Evolutionary conservation across 345 rosid genomes (phyloP), one percentile per base, ranked within the genome.

Genomic region (Geranium rotundifolium): DNA sequence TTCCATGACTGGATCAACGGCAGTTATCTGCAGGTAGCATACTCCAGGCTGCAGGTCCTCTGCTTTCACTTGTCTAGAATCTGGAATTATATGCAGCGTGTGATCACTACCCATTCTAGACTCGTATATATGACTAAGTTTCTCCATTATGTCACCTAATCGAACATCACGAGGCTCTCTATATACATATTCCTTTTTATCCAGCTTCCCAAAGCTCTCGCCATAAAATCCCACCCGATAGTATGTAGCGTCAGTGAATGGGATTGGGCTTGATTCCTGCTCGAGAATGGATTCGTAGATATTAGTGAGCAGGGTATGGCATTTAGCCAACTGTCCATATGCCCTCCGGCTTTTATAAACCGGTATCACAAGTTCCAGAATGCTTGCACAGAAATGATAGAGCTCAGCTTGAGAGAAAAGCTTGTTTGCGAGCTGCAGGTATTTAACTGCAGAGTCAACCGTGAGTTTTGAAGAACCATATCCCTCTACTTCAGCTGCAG

Each of bases 401-500:
- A 93, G 92, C 85, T 93, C 99, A 19, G 99, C 97, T 75, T 88
- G 97, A 60, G 92, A 84, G 80, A 93, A 93, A 68, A 93, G 97
- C 74, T 86, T 93, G 75, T 88, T 90, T 31, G 97, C 97, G 65
- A 88, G 92, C 76, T 93, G 99, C 61, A 93, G 77, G 70, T 90
- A 93, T 81, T 93, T 93, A 67, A 93, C 97, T 6, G 97, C 99
- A 18, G 99, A 93, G 80, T 93, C 99, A 59, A 93, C 97, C 12
- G 99, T 93, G 65, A 93, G 97, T 77, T 93, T 93, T 41, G 99
- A 93, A 78, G 99, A 90, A 71, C 99, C 97, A 69, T 93, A 93
- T 54, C 99, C 99, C 83, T 93, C 99, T 7, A 93, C 99, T 79
- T 93, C 99, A 10, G 99, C 99, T 5, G 97, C 99, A 56, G 97